A percentile compares a stretch with the other conserved stretches of the same genome.
Conservation (phyloP, 1,284 basidiomycete genomes). For the Malassezia globosa region DNA sequence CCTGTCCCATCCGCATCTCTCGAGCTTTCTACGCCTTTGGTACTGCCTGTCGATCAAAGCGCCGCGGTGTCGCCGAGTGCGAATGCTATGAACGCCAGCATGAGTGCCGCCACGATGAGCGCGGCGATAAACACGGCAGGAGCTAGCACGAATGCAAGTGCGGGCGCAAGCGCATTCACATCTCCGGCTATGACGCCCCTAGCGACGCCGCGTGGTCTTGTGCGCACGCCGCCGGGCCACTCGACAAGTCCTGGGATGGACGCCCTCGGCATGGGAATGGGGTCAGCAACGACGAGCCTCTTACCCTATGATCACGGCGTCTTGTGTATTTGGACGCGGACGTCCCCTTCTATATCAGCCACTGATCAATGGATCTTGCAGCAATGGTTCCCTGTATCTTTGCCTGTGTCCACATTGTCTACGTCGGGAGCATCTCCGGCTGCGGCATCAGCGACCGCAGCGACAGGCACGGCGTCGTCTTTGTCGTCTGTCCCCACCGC, state of each 20-base stretch:
- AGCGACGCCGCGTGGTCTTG: background rate
- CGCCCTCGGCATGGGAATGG: too few relatives aligned
- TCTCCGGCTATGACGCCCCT: background rate
- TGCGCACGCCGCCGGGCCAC: background rate
- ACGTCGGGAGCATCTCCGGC: background rate
- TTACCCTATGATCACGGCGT: constrained; percentile 5
- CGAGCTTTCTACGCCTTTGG: background rate
- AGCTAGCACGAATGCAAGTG: too few relatives aligned
- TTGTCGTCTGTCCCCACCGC: too few relatives aligned
- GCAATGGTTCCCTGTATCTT: constrained; percentile 6
- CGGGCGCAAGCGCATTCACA: background rate
- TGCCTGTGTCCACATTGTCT: background rate
- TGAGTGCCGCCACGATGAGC: too few relatives aligned
- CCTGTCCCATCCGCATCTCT: background rate
- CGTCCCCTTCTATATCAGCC: background rate
- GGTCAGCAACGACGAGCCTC: too few relatives aligned
- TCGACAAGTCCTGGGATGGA: too few relatives aligned
- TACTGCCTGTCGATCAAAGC: background rate
- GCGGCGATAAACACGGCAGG: too few relatives aligned
- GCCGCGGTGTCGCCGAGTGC: too few relatives aligned
- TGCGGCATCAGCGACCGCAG: too few relatives aligned
- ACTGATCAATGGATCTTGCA: constrained; percentile 2
- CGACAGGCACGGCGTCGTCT: background rate
- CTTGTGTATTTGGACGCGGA: constrained; percentile 11
- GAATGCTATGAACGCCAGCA: background rate